These are phyloP conservation scores for Kuraishia capsulata DNA, from an alignment of 805 yeast species.

Conservation along the genomic window DNA sequence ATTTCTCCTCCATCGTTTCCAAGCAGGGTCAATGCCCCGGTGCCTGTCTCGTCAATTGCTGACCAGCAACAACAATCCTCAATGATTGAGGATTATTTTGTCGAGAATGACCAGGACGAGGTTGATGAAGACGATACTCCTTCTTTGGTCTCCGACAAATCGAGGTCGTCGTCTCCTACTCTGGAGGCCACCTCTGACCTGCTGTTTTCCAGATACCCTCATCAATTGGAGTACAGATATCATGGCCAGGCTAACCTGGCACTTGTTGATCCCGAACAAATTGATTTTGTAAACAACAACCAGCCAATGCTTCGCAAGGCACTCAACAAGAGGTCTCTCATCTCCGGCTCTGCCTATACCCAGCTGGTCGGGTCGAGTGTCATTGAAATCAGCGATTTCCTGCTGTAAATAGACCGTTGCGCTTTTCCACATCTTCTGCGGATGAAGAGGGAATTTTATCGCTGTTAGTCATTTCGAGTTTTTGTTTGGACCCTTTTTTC, in stretches of 20 bases:
- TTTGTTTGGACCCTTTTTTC: conserved; percentile 1
- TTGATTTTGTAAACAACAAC: conserved; percentile 5
- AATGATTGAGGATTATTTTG: neutral
- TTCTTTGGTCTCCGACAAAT: conserved; percentile 1
- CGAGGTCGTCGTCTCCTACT: neutral
- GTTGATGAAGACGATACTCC: conserved; percentile 1
- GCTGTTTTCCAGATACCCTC: neutral
- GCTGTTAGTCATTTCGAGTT: conserved; percentile 1
- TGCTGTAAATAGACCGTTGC: conserved; percentile 8
- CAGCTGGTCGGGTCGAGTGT: conserved; percentile 21
- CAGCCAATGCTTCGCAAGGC: conserved; percentile 12
- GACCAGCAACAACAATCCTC: neutral
- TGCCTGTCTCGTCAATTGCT: neutral
- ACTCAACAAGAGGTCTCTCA: conserved; percentile 19
- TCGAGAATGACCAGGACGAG: neutral
- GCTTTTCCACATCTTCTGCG: neutral
- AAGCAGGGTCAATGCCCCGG: neutral
- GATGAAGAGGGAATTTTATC: neutral
- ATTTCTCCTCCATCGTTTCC: neutral
- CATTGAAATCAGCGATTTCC: conserved; percentile 13
- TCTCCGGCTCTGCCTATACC: conserved; percentile 18
- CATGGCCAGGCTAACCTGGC: conserved; percentile 18
- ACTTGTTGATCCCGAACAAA: conserved; percentile 8
- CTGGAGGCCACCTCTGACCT: neutral
- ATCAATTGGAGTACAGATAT: conserved; percentile 15